phyloP scores from a whole-genome alignment of 495 filamentous ascomycete genomes.

The Terfezia boudieri region DNA sequence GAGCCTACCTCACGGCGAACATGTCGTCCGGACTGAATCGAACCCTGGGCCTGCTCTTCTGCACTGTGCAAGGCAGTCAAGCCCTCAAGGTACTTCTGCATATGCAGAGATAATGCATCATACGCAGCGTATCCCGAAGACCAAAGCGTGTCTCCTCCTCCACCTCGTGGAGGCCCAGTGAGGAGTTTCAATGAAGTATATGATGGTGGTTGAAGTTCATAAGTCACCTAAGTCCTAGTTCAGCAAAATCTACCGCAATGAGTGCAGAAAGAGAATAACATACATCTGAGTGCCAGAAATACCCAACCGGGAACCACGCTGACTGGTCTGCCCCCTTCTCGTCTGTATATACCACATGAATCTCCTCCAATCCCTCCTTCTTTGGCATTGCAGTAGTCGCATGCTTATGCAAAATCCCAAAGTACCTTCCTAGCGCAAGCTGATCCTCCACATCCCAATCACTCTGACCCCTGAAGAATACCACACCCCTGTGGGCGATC shows the following conservation, averaged over 20 bases:
- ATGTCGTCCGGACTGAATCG: constrained; percentile 34
- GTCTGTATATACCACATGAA: constrained; percentile 44
- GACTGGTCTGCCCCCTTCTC: constrained; percentile 40
- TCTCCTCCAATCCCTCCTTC: constrained; percentile 32
- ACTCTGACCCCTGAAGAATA: constrained; percentile 50
- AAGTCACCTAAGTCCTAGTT: constrained; percentile 28
- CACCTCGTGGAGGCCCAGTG: constrained; percentile 40
- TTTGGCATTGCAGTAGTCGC: constrained; percentile 24
- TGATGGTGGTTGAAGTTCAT: constrained; percentile 56
- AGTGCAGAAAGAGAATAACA: constrained; percentile 3
- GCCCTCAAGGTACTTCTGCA: constrained; percentile 49
- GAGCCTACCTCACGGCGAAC: constrained; percentile 31
- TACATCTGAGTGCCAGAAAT: constrained; percentile 43
- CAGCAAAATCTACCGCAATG: neutral
- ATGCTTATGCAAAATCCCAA: constrained; percentile 43
- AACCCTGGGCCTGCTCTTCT: constrained; percentile 44
- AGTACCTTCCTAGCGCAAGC: constrained; percentile 40
- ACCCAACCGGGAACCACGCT: constrained; percentile 26
- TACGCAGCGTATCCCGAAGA: constrained; percentile 53
- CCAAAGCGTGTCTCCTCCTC: constrained; percentile 60
- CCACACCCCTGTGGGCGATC: constrained; percentile 47
- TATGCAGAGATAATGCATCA: constrained; percentile 39
- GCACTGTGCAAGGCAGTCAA: constrained; percentile 51
- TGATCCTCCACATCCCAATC: constrained; percentile 39
- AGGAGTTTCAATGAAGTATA: constrained; percentile 52